These are phyloP conservation scores for Exophiala oligosperma DNA, from an alignment of 2,329 filamentous ascomycete species.

Conservation along the genomic window DNA sequence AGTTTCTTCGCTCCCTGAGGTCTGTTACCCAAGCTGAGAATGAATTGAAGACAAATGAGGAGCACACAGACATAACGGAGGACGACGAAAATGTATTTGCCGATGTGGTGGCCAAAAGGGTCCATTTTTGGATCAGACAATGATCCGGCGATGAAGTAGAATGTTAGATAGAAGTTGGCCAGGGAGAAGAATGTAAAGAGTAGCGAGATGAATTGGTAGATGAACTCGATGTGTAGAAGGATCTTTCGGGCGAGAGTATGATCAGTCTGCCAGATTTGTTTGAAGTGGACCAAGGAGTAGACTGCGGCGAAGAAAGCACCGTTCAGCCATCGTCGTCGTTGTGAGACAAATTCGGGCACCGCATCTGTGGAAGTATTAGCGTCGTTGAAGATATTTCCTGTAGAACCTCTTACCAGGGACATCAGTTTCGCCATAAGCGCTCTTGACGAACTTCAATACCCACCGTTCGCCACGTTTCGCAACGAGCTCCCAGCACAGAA, in stretches of 20 bases:
- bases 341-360: conserved; percentile 95
- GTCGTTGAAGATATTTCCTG: neutral
- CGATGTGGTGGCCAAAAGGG: conserved; percentile 87
- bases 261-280: conserved; percentile 89
- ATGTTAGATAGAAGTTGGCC: conserved; percentile 98
- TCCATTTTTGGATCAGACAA: conserved; percentile 76
- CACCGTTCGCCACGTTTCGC: conserved; percentile 92
- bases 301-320: conserved; percentile 98
- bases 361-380: conserved; percentile 58
- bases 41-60: conserved; percentile 92
- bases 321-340: conserved; percentile 94
- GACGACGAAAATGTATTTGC: conserved; percentile 79
- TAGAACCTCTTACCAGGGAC: conserved; percentile 74
- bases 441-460: conserved; percentile 98
- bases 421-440: conserved; percentile 94
- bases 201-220: conserved; percentile 91
- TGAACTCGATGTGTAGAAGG: conserved; percentile 88
- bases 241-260: conserved; percentile 88
- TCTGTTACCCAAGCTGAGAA: conserved; percentile 91
- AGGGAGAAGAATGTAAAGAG: conserved; percentile 97
- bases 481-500: conserved; percentile 96
- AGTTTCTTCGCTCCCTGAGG: conserved; percentile 92
- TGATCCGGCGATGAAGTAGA: conserved; percentile 95
- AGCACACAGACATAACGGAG: conserved; percentile 83
- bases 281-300: conserved; percentile 93